A percentile compares a stretch with the other conserved stretches of the same genome.
Conservation (phyloP, 164 flowering plant species). For the Taxillus chinensis region DNA sequence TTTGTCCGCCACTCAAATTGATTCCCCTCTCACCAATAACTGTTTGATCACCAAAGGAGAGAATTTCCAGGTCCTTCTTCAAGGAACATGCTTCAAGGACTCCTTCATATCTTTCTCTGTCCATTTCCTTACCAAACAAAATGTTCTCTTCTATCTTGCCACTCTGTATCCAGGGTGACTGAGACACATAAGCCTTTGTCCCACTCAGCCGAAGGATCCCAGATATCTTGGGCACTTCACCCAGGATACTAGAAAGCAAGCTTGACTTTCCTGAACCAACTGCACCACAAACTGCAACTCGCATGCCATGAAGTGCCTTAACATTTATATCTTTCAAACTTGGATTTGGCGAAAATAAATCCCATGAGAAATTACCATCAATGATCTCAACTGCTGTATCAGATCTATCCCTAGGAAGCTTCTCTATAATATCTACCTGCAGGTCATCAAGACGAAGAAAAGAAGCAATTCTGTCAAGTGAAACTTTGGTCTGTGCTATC, state of each 20-base stretch:
- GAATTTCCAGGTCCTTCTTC: conserved; percentile 70
- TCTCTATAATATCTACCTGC: conserved; percentile 33
- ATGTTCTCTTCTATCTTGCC: conserved; percentile 80
- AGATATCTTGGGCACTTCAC: conserved; percentile 59
- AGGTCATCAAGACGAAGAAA: conserved; percentile 54
- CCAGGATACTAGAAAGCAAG: conserved; percentile 57
- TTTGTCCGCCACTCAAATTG: conserved; percentile 91
- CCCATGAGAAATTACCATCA: conserved; percentile 49
- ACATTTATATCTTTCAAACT: conserved; percentile 41
- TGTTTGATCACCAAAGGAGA: conserved; percentile 76
- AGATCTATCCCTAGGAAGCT: conserved; percentile 30
- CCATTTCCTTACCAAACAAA: conserved; percentile 76
- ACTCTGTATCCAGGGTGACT: conserved; percentile 90
- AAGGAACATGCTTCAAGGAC: conserved; percentile 72
- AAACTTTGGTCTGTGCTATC: conserved; percentile 64
- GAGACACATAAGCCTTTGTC: conserved; percentile 74
- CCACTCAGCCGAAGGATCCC: conserved; percentile 52
- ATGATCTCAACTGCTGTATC: conserved; percentile 44
- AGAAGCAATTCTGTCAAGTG: conserved; percentile 54
- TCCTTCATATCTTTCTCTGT: conserved; percentile 47
- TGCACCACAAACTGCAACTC: conserved; percentile 71
- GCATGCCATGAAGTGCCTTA: conserved; percentile 44
- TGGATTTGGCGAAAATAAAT: conserved; percentile 24
- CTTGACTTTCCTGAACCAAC: conserved; percentile 80
- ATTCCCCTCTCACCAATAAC: conserved; percentile 85